Evolutionary conservation across 2,329 filamentous ascomycete genomes (phyloP), one percentile per base, ranked within the genome.

Genomic region (Fusarium sp.): DNA sequence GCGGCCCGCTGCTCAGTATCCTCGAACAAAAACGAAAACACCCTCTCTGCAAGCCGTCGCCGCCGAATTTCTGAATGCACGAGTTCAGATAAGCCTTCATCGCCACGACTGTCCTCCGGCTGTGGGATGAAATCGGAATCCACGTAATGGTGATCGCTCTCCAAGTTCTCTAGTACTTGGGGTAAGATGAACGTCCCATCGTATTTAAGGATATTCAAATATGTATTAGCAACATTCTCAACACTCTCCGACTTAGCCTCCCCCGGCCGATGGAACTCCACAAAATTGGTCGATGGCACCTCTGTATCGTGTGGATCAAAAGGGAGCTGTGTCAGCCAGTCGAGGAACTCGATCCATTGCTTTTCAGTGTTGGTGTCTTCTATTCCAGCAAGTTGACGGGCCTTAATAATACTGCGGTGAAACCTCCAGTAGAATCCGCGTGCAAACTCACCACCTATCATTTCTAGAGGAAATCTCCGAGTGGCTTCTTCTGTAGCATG

Each of bases 1-100:
- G 7, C 4, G 0, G 5, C 14, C 7, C 18, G 11, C 5, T 21
- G 18, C 11, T 13, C 2, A 3, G 1, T 11, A 6, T n/a, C 25
- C 0, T 3, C 14, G 1, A 57, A 58, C 5, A 58, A 14, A 58
- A 57, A 57, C 1, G 25, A n/a, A 17, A 57, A 57, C 1, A 33
- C 8, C 0, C 17, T 58, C 6, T 57, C 55, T 4, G 33, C 8
- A 14, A 57, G n/a, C 11, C 31, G 43, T 11, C 39, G 31, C 25
- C 39, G 29, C 6, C 11, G 2, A 1, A 45, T 57, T 0, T 55
- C 49, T 0, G 39, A 54, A 1, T 23, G 6, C 5, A 54, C n/a
- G 7, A 53, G 14, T 6, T 29, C 4, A 0, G 21, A 14, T 1
- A 56, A 13, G 5, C 6, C 11, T 2, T 25, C 1, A 4, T 40